phyloP scores from a whole-genome alignment of 2,329 filamentous ascomycete species.

The Akanthomyces lecanii region DNA sequence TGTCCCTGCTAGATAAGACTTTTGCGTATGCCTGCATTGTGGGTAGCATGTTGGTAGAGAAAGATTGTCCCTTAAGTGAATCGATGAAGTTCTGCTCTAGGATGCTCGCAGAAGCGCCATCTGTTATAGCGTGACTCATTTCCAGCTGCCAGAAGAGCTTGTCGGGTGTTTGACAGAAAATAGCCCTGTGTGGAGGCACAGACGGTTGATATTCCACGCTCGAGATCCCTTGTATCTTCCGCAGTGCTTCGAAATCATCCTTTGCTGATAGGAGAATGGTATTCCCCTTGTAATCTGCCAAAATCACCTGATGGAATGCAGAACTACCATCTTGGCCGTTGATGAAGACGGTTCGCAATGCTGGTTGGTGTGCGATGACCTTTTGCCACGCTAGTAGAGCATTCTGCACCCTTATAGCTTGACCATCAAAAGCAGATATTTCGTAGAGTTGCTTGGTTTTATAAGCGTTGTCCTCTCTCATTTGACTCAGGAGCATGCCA shows the following conservation, averaged over 20 bases:
- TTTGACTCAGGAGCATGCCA: background rate
- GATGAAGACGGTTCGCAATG: background rate
- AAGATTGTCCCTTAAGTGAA: background rate
- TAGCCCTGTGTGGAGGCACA: background rate
- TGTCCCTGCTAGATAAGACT: background rate
- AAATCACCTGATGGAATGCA: background rate
- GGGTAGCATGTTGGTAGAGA: background rate
- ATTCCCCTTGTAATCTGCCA: background rate
- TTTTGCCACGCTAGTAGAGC: background rate
- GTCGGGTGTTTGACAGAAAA: background rate
- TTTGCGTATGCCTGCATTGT: background rate
- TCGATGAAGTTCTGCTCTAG: constrained; percentile 2
- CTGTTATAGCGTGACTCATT: constrained; percentile 6
- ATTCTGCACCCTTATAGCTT: too few relatives aligned
- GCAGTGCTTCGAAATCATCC: background rate
- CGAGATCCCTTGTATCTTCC: background rate
- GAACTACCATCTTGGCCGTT: background rate
- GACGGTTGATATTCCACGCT: background rate
- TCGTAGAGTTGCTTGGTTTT: background rate
- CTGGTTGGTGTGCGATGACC: background rate
- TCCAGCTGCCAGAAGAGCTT: constrained; percentile 4
- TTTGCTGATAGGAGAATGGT: background rate
- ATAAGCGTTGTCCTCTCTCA: background rate
- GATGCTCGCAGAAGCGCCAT: background rate
- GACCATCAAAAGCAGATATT: background rate